Base-by-base conservation (phyloP, 2,329 filamentous ascomycete species). In the Colletotrichum kahawae region DNA sequence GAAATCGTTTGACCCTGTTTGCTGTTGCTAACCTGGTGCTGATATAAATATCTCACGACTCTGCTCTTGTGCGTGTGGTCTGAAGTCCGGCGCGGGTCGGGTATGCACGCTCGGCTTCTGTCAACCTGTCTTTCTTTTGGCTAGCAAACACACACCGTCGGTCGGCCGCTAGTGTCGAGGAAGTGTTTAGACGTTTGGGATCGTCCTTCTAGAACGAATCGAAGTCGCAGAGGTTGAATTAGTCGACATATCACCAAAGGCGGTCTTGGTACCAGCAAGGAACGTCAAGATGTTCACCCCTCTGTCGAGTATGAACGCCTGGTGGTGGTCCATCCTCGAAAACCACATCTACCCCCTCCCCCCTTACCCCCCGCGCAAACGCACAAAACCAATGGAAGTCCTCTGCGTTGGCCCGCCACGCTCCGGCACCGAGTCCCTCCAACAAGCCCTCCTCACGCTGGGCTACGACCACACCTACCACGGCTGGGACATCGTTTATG, bases 391-490 rank as follows among this genome's bases (percentile, higher is more conserved):
- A 7, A 81, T 85, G 78, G 76, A 84, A 64, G 80, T 84, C 7
- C 73, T 84, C 5, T 83, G 81, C 69, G 80, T 84, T 29, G 82
- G 83, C 16, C 72, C 79, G 5, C 82, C 83, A 6, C 81, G 82
- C 21, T 79, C 78, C n/a, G 82, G 77, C 18, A 84, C 83, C 27
- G 83, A 84, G 59, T 84, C 83, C 1, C 79, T 85, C 2, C 83
- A 82, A 65, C 77, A 81, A 8, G 83, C 80, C 12, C 78, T 84
- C 1, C 67, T 81, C 8, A 77, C 63, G 14, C 79, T 84, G 3
- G 81, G 79, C 12, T 82, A 84, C 48, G 79, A 84, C 67, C 78
- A 83, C 72, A 83, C 82, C 7, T 81, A 80, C 57, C 80, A 83
- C 71, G 83, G 81, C 18, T 84, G 80, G 81, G 82, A 85, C 66